Conservation (phyloP, 371 early-diverging fungal genomes). For the Parasitella parasitica region DNA sequence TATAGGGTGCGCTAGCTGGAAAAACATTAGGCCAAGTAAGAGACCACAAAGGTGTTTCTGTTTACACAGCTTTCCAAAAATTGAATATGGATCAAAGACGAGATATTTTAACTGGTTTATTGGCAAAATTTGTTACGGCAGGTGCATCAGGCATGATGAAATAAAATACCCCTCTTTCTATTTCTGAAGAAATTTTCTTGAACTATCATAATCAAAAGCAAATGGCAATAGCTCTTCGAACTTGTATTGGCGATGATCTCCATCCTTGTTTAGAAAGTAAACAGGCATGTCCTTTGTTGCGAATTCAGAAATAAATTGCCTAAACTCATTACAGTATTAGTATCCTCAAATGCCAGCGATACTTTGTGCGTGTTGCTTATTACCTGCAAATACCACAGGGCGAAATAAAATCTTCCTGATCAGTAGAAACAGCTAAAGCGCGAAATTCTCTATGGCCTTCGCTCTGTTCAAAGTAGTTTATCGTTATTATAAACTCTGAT, state of each 20-base stretch:
- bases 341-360: not conserved
- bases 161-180: constrained; percentile 6
- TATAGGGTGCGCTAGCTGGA: constrained; percentile 31
- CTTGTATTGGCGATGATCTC: constrained; percentile 44
- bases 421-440: constrained; percentile 67
- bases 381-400: constrained; percentile 86
- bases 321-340: constrained; percentile 14
- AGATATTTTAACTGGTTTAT: constrained; percentile 40
- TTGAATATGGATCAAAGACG: constrained; percentile 30
- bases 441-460: constrained; percentile 69
- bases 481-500: no score
- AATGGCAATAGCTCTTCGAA: constrained; percentile 64
- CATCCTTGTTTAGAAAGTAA: constrained; percentile 54
- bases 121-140: constrained; percentile 38
- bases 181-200: constrained; percentile 13
- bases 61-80: constrained; percentile 46
- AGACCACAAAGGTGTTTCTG: constrained; percentile 42
- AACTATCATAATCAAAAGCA: constrained; percentile 61
- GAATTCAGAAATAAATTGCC: constrained; percentile 83
- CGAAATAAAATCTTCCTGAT: constrained; percentile 53
- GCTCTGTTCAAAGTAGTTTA: constrained; percentile 44
- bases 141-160: constrained; percentile 50
- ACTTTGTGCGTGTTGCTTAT: not conserved
- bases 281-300: constrained; percentile 59
- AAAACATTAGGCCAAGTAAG: constrained; percentile 30